Percentiles rank a stretch among this genome's conserved stretches.
phyloP scores from a whole-genome alignment of 129 eudicot species.

The Sambucus nigra region DNA sequence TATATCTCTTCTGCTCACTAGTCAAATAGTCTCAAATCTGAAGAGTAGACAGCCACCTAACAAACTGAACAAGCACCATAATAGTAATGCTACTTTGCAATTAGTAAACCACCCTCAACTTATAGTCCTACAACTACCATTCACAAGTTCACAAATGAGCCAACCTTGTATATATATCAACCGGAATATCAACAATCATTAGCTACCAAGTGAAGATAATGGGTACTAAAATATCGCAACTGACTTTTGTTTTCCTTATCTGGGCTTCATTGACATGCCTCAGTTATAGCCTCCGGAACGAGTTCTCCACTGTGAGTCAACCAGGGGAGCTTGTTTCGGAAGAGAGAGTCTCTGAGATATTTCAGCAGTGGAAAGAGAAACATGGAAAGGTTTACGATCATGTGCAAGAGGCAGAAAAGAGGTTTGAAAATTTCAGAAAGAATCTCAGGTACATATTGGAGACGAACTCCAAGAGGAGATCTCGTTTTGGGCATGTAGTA shows the following conservation, averaged over 20 bases:
- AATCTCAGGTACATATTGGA: constrained; percentile 39
- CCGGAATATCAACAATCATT: neutral
- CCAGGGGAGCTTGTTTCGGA: constrained; percentile 22
- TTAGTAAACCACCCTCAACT: too few relatives aligned
- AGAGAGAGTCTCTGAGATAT: constrained; percentile 28
- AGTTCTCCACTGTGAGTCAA: constrained; percentile 27
- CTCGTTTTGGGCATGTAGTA: constrained; percentile 26
- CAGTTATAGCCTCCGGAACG: constrained; percentile 16
- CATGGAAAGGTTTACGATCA: constrained; percentile 40
- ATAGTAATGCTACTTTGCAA: too few relatives aligned
- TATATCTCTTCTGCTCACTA: too few relatives aligned
- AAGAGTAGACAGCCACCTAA: neutral
- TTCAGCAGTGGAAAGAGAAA: constrained; percentile 41
- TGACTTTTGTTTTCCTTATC: constrained; percentile 22
- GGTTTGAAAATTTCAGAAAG: constrained; percentile 33
- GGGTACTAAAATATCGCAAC: constrained; percentile 20
- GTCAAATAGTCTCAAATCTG: neutral
- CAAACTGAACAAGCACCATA: neutral
- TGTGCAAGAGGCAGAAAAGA: constrained; percentile 28
- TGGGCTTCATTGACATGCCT: constrained; percentile 5
- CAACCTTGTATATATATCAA: neutral
- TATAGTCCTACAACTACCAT: too few relatives aligned
- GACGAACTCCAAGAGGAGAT: constrained; percentile 29
- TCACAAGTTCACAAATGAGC: too few relatives aligned
- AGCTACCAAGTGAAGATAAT: constrained; percentile 9